Evolutionary conservation across 2,329 filamentous ascomycete species (phyloP).

Genomic region (Fusarium sacchari): DNA sequence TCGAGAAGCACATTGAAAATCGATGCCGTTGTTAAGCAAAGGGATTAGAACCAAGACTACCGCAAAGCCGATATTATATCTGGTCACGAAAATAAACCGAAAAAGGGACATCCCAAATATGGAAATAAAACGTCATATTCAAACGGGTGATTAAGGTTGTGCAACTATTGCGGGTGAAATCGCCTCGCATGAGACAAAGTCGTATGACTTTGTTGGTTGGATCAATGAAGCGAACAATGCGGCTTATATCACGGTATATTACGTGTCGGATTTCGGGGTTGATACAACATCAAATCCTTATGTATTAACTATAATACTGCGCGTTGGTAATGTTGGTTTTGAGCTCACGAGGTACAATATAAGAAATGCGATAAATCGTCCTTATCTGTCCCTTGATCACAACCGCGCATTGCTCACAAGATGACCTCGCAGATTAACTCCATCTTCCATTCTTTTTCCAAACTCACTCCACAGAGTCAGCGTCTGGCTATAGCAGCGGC

Average conservation of each 20-base stretch:
- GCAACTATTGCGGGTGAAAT: neutral
- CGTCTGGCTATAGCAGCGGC: constrained; percentile 2
- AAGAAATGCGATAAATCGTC: neutral
- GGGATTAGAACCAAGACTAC: neutral
- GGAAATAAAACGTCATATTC: neutral
- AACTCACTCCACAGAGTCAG: neutral
- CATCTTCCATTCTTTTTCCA: neutral
- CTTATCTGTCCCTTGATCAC: neutral
- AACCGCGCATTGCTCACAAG: neutral
- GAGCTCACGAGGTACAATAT: neutral
- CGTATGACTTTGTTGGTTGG: constrained; percentile 2
- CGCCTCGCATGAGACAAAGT: neutral
- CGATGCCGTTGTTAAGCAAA: neutral
- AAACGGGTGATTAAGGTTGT: neutral
- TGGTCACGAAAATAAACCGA: neutral
- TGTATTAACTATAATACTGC: neutral
- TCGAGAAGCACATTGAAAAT: neutral
- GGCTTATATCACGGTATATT: neutral
- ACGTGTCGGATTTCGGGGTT: neutral
- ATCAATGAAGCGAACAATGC: neutral
- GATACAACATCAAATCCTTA: neutral
- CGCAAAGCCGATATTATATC: neutral
- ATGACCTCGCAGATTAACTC: constrained; percentile 22
- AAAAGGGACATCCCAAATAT: neutral
- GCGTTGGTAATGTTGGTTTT: neutral